A percentile compares a stretch with the other conserved stretches of the same genome.
These are phyloP conservation scores for Arthroderma sp. DNA, from an alignment of 2,329 filamentous ascomycete species.

Conservation along the genomic window DNA sequence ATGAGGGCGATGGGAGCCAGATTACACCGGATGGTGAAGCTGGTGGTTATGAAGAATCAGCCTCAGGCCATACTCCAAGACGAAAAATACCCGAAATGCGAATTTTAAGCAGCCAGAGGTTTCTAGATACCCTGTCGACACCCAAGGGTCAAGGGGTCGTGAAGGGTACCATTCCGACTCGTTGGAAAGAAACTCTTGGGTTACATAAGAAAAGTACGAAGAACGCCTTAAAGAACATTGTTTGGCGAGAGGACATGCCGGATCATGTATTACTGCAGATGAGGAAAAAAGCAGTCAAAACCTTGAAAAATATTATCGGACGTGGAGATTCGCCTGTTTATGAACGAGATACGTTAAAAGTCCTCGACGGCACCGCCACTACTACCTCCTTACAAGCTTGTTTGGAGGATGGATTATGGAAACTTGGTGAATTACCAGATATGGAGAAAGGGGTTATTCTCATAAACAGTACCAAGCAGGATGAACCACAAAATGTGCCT, in stretches of 20 bases:
- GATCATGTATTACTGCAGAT: slow-evolving; percentile 28
- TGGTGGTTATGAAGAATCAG: not conserved
- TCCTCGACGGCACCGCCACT: slow-evolving; percentile 5
- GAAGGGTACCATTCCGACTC: slow-evolving; percentile 20
- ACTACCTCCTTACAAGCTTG: slow-evolving; percentile 4
- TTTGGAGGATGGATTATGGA: slow-evolving; percentile 3
- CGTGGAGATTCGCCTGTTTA: not conserved
- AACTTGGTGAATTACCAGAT: slow-evolving; percentile 13
- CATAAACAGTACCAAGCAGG: slow-evolving; percentile 7
- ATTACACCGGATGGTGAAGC: not conserved
- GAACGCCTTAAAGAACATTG: slow-evolving; percentile 18
- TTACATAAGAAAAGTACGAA: slow-evolving; percentile 15
- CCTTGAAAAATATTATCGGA: slow-evolving; percentile 19
- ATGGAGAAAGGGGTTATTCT: slow-evolving; percentile 22
- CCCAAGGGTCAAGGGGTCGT: slow-evolving; percentile 1
- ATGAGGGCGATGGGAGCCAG: not conserved
- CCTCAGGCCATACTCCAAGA: not conserved
- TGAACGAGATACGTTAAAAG: slow-evolving; percentile 13
- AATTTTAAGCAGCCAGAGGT: slow-evolving; percentile 1
- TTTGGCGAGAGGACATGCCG: slow-evolving; percentile 38
- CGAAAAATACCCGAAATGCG: not conserved
- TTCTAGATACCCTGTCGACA: slow-evolving; percentile 1
- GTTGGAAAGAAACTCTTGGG: slow-evolving; percentile 22
- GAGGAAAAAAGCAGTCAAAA: slow-evolving; percentile 22
- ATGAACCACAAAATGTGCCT: not conserved